phyloP scores from a whole-genome alignment of 208 protist genomes.

The Acanthamoeba divionensis region DNA sequence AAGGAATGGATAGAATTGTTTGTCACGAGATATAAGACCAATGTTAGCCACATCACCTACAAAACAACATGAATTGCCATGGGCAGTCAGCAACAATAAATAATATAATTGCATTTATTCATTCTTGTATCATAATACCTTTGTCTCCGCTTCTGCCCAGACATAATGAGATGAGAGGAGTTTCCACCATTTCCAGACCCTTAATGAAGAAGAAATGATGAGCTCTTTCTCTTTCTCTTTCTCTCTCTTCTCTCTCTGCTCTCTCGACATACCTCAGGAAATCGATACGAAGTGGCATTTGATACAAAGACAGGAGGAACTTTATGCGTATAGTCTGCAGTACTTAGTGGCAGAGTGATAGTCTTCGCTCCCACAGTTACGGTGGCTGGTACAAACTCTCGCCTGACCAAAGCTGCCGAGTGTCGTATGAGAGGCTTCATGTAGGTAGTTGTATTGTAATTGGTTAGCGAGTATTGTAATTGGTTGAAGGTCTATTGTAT shows the following conservation, averaged over 20 bases:
- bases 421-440: constrained; percentile 41
- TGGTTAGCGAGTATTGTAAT: too few relatives aligned
- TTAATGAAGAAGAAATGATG: not conserved
- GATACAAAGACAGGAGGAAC: not conserved
- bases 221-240: not conserved
- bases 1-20: not conserved
- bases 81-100: too few relatives aligned
- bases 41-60: constrained; percentile 47
- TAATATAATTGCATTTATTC: too few relatives aligned
- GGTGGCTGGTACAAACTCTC: not conserved
- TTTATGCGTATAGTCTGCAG: not conserved
- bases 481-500: too few relatives aligned
- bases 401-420: constrained; percentile 10
- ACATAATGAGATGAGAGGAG: not conserved
- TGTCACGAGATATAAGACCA: not conserved
- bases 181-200: not conserved
- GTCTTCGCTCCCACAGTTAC: not conserved
- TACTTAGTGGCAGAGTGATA: not conserved
- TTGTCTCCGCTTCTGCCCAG: constrained; percentile 24
- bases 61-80: too few relatives aligned
- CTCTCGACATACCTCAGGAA: not conserved
- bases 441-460: too few relatives aligned
- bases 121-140: too few relatives aligned
- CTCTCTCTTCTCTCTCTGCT: not conserved
- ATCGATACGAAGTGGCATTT: not conserved